Percentiles rank a stretch among this genome's conserved stretches.
Conservation (phyloP, 2,329 filamentous ascomycete genomes). For the Epichloe bromicola region DNA sequence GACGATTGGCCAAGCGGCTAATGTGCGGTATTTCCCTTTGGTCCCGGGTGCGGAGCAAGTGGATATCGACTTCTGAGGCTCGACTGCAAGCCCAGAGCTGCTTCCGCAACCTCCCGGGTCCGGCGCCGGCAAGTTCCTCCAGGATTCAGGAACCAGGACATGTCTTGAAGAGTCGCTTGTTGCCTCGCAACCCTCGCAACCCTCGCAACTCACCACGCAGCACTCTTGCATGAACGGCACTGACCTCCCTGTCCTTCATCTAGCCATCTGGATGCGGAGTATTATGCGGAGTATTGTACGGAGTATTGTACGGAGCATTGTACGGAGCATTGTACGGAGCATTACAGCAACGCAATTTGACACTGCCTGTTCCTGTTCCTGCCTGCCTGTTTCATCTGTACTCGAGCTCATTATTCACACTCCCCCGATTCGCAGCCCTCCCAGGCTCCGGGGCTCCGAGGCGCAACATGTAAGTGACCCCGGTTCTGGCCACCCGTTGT, state of each 20-base stretch:
- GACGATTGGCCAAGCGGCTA: no score
- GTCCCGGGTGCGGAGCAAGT: not conserved
- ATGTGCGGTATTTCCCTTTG: no score
- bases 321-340: not conserved
- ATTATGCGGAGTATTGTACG: not conserved
- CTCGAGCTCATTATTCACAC: not conserved
- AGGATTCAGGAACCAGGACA: conserved; percentile 1
- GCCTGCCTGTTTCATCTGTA: not conserved
- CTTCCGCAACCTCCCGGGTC: conserved; percentile 5
- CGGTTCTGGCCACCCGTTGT: not conserved
- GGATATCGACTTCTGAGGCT: not conserved
- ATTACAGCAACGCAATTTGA: not conserved
- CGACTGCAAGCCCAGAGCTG: not conserved
- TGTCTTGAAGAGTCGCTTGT: conserved; percentile 4
- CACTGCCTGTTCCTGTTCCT: conserved; percentile 3
- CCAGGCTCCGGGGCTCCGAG: conserved; percentile 8
- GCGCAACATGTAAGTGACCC: conserved; percentile 23
- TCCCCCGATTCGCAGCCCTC: conserved; percentile 4
- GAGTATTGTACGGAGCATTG: not conserved
- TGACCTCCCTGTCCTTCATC: conserved; percentile 6
- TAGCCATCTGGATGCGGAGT: not conserved
- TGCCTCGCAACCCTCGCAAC: not conserved
- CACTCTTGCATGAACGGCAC: conserved; percentile 10
- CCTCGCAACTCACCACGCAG: conserved; percentile 8
- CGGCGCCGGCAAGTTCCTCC: conserved; percentile 3